A percentile compares a stretch with the other conserved stretches of the same genome.
Evolutionary conservation across 208 protist species (phyloP).

Genomic region (Herpetomonas samuelpessoai): DNA sequence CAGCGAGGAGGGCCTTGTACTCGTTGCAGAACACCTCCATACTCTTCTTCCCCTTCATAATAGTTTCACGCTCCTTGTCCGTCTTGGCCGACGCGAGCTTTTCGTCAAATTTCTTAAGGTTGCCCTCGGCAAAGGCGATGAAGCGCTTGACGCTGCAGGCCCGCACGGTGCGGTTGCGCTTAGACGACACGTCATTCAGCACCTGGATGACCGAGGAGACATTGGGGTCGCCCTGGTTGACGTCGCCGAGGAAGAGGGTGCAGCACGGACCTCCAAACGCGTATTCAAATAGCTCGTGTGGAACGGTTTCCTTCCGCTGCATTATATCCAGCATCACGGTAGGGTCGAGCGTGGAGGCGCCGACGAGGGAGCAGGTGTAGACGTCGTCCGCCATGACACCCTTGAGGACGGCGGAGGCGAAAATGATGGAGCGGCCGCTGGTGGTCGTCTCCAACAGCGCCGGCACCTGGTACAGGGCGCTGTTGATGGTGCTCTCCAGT

Average conservation of each 20-base stretch:
- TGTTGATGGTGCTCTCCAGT: slow-evolving; percentile 49
- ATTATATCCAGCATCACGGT: slow-evolving; percentile 38
- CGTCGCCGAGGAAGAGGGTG: slow-evolving; percentile 43
- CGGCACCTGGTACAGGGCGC: slow-evolving; percentile 39
- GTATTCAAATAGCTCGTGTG: slow-evolving; percentile 56
- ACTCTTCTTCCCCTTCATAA: slow-evolving; percentile 38
- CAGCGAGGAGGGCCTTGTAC: slow-evolving; percentile 50
- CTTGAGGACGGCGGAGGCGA: slow-evolving; percentile 57
- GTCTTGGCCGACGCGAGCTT: slow-evolving; percentile 30
- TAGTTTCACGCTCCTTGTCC: slow-evolving; percentile 29
- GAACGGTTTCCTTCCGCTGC: slow-evolving; percentile 35
- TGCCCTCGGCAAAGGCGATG: slow-evolving; percentile 51
- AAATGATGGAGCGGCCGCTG: slow-evolving; percentile 32
- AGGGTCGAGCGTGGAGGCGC: slow-evolving; percentile 30
- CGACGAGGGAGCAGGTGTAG: slow-evolving; percentile 49
- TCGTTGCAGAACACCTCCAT: slow-evolving; percentile 57
- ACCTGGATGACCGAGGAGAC: slow-evolving; percentile 24
- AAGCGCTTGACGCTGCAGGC: slow-evolving; percentile 55
- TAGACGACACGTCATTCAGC: slow-evolving; percentile 31
- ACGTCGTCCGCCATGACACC: slow-evolving; percentile 44
- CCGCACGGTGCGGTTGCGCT: slow-evolving; percentile 45
- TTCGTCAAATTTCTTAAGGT: slow-evolving; percentile 30
- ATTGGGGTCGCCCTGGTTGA: slow-evolving; percentile 36
- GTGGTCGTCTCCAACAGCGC: slow-evolving; percentile 27
- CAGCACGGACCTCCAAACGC: slow-evolving; percentile 62